phyloP scores from a whole-genome alignment of 2,329 filamentous ascomycete species.

The Colletotrichum karsti region DNA sequence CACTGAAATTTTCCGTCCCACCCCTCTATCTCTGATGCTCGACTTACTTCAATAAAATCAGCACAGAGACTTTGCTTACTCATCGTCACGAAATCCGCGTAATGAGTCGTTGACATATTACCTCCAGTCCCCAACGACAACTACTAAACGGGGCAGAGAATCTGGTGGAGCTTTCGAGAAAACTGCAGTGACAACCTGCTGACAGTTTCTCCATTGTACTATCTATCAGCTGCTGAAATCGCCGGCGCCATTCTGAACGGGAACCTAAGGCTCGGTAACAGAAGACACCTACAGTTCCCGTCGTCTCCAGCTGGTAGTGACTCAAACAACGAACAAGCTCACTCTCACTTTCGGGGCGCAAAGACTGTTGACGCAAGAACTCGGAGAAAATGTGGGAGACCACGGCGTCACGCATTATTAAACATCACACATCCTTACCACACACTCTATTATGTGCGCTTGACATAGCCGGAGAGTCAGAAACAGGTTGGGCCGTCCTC shows the following conservation, averaged over 20 bases:
- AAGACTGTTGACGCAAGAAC: no score
- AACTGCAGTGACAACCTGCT: background rate
- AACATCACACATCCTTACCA: background rate
- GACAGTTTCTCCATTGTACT: no score
- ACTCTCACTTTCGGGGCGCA: background rate
- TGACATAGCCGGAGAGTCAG: conserved; percentile 1
- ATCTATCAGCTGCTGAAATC: background rate
- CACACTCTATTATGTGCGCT: background rate
- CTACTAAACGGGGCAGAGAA: background rate
- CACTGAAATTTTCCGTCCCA: no score
- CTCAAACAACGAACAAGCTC: background rate
- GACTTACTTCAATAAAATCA: no score
- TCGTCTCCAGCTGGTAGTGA: no score
- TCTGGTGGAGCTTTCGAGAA: background rate
- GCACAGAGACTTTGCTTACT: no score
- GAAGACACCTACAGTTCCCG: no score
- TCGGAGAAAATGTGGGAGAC: no score
- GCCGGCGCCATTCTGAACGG: no score
- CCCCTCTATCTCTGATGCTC: no score
- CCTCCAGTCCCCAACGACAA: background rate
- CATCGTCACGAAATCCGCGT: background rate
- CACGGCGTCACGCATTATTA: background rate
- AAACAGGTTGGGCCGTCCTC: conserved; percentile 4
- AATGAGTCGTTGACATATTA: no score
- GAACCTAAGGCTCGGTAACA: no score